phyloP scores from a whole-genome alignment of 768 basidiomycete genomes.

The Serendipita sp. region DNA sequence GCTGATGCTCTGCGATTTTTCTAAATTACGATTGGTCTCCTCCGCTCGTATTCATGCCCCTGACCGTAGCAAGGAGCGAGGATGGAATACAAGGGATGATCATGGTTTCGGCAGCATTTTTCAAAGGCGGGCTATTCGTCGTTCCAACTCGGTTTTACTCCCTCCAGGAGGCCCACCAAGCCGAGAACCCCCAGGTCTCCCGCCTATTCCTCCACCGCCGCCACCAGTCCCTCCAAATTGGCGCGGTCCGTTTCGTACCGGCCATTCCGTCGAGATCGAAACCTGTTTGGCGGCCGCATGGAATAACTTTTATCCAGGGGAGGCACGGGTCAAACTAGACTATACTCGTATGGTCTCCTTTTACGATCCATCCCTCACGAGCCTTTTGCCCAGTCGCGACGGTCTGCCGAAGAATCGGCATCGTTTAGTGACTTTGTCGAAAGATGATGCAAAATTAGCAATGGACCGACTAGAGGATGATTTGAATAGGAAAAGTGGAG shows the following conservation, averaged over 20 bases:
- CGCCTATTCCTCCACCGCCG: not conserved
- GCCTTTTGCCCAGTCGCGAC: slow-evolving; percentile 17
- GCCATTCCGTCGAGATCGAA: slow-evolving; percentile 25
- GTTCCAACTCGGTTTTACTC: too few species aligned
- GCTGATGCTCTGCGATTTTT: not conserved
- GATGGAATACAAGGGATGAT: too few species aligned
- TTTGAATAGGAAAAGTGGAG: slow-evolving; percentile 1
- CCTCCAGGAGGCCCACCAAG: not conserved
- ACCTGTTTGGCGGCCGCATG: slow-evolving; percentile 15
- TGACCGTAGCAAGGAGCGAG: too few species aligned
- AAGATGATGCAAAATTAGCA: slow-evolving; percentile 12
- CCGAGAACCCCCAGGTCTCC: not conserved
- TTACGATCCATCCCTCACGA: slow-evolving; percentile 21
- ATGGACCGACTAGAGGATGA: slow-evolving; percentile 10
- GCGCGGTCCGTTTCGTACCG: slow-evolving; percentile 15
- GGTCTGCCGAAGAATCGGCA: slow-evolving; percentile 20
- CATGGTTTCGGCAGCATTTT: too few species aligned
- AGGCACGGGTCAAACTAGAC: slow-evolving; percentile 22
- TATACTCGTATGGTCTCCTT: slow-evolving; percentile 23
- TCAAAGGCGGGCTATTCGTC: too few species aligned
- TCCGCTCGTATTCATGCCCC: not conserved
- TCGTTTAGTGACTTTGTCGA: slow-evolving; percentile 18
- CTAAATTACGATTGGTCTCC: not conserved
- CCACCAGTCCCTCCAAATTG: not conserved
- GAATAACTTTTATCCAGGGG: slow-evolving; percentile 23